phyloP scores from a whole-genome alignment of 345 rosid genomes.

The Syzygium aqueum region DNA sequence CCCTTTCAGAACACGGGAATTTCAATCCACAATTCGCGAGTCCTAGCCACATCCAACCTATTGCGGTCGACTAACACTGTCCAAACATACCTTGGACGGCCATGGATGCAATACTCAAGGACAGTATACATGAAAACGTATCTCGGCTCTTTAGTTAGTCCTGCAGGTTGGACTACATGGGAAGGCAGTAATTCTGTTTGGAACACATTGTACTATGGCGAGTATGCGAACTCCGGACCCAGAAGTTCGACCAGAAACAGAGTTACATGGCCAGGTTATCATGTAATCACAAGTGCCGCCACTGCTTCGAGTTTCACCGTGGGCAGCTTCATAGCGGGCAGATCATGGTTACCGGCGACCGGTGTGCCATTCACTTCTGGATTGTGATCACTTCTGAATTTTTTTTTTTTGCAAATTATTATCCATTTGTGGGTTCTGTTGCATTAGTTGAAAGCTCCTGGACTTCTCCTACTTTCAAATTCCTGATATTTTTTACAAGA shows the following conservation, averaged over 20 bases:
- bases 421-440: background rate
- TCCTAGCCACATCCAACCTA: conserved; percentile 34
- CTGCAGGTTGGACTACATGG: conserved; percentile 73
- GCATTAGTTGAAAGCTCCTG: background rate
- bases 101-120: conserved; percentile 58
- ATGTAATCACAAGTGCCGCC: conserved; percentile 30
- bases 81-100: conserved; percentile 50
- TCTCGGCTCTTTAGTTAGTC: conserved; percentile 32
- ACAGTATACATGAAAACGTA: conserved; percentile 47
- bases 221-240: conserved; percentile 62
- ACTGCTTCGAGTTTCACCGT: conserved; percentile 50
- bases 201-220: conserved; percentile 55
- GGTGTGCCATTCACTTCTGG: conserved; percentile 53
- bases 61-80: conserved; percentile 5
- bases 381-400: conserved; percentile 34
- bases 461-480: background rate
- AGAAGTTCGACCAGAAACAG: conserved; percentile 43
- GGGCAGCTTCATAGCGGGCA: conserved; percentile 34
- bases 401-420: background rate
- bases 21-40: conserved; percentile 37
- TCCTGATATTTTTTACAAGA: background rate
- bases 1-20: conserved; percentile 52
- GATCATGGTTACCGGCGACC: conserved; percentile 51
- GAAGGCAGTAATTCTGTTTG: conserved; percentile 34
- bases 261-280: conserved; percentile 68